phyloP scores from a whole-genome alignment of 2,329 filamentous ascomycete genomes.

The Penicillium freii region DNA sequence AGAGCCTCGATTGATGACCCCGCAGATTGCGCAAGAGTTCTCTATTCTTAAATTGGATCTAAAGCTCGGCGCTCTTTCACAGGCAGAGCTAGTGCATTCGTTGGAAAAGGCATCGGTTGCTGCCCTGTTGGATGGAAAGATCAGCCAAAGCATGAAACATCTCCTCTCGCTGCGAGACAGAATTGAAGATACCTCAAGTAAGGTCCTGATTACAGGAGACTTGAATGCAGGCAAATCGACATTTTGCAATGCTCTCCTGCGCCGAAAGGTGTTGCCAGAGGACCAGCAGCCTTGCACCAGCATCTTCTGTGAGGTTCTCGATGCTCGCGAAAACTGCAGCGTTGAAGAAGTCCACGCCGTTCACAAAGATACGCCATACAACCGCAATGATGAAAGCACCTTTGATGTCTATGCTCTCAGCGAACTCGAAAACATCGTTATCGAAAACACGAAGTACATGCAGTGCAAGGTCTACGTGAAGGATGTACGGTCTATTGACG shows the following conservation, averaged over 20 bases:
- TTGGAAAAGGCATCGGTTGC: slow-evolving; percentile 90
- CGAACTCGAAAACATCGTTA: slow-evolving; percentile 83
- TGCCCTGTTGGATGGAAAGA: slow-evolving; percentile 86
- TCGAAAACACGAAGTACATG: slow-evolving; percentile 82
- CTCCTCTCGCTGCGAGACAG: slow-evolving; percentile 81
- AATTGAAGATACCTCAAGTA: slow-evolving; percentile 96
- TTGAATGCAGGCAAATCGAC: slow-evolving; percentile 97
- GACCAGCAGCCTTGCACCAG: slow-evolving; percentile 98
- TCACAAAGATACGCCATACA: slow-evolving; percentile 74
- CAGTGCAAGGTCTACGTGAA: slow-evolving; percentile 97
- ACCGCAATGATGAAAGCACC: slow-evolving; percentile 87
- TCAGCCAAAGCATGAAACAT: slow-evolving; percentile 89
- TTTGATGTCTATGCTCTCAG: slow-evolving; percentile 80
- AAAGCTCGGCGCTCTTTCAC: slow-evolving; percentile 81
- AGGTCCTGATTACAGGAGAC: slow-evolving; percentile 93
- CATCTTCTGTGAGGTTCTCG: slow-evolving; percentile 96
- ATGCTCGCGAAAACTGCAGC: slow-evolving; percentile 84
- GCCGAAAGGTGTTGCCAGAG: slow-evolving; percentile 88
- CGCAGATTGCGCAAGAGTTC: slow-evolving; percentile 92
- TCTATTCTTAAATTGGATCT: slow-evolving; percentile 93
- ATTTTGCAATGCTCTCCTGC: slow-evolving; percentile 94
- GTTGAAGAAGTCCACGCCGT: slow-evolving; percentile 95
- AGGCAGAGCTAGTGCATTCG: slow-evolving; percentile 89
- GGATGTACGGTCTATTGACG: slow-evolving; percentile 82
- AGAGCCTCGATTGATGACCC: slow-evolving; percentile 82